A percentile compares a stretch with the other conserved stretches of the same genome.
These are phyloP conservation scores for Mimosa pudica DNA, from an alignment of 306 rosid genomes.

Conservation along the genomic window DNA sequence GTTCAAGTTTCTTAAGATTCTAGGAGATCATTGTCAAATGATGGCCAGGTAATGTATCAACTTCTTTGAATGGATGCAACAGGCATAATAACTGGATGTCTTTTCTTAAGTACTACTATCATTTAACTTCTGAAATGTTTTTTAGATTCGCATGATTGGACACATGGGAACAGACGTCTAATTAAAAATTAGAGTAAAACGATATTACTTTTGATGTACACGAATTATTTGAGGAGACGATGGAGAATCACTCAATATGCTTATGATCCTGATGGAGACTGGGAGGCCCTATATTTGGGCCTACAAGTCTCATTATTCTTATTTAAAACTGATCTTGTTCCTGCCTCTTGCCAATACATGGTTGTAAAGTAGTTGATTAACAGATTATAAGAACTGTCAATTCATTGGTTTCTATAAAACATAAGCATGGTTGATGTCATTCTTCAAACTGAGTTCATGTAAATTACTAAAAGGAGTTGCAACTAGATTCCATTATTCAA, in stretches of 20 bases:
- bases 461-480: background rate
- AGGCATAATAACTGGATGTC: constrained; percentile 7
- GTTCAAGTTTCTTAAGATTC: constrained; percentile 25
- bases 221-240: background rate
- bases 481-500: background rate
- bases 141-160: background rate
- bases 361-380: too few relatives aligned
- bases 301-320: background rate
- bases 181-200: constrained; percentile 15
- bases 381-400: background rate
- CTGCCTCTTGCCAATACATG: background rate
- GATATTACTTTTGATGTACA: background rate
- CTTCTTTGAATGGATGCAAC: constrained; percentile 15
- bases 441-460: background rate
- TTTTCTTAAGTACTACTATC: background rate
- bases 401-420: background rate
- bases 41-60: constrained; percentile 3
- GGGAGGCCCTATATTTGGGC: background rate
- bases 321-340: background rate
- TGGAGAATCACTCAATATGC: constrained; percentile 14
- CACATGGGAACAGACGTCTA: constrained; percentile 6
- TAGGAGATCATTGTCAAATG: background rate
- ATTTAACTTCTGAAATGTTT: background rate
- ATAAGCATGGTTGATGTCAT: background rate
- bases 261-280: background rate